Evolutionary conservation across 257 asterid species (phyloP), one percentile per base, ranked within the genome.

Genomic region (Mentha longifolia): DNA sequence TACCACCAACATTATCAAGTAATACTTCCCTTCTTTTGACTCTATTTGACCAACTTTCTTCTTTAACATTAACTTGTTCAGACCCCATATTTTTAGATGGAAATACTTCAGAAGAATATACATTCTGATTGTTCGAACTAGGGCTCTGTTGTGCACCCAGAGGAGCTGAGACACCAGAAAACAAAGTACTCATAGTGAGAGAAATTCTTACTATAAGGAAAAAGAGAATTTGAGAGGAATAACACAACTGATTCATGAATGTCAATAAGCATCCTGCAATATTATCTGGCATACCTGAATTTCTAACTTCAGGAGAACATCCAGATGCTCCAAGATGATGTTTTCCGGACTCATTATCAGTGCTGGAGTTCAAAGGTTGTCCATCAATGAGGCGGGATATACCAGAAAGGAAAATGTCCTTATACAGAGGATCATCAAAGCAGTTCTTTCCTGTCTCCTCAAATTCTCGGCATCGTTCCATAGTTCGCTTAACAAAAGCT

Each of bases 371-470:
- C 64, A 61, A 61, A 58, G 84, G 68, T 68, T 71, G 83, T 37
- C 81, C 89, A 79, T 89, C 86, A 65, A 75, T 30, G 58, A 79
- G 81, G 78, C 73, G 84, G 20, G 88, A 82, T 50, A 88, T 76
- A 67, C 87, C 96, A 78, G 96, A 82, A 73, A 81, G 81, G 84
- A 93, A 93, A 66, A 87, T 85, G 41, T 87, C 92, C 75, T 80
- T 81, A 70, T 79, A 90, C 55, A 80, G 68, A 28, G 95, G 84
- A 76, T 87, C 92, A 30, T 77, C 82, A 81, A 93, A 93, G 84
- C 98, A 88, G 83, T 97, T 90, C 81, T 82, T 90, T 71, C 96
- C 92, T 9, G 87, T 83, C 70, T 73, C 79, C 76, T 85, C 80
- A 63, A 85, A 93, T 79, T 87, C 95, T 73, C 77, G 89, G 83